Evolutionary conservation across 768 basidiomycete species (phyloP).

Genomic region (Pleurotus tuoliensis): DNA sequence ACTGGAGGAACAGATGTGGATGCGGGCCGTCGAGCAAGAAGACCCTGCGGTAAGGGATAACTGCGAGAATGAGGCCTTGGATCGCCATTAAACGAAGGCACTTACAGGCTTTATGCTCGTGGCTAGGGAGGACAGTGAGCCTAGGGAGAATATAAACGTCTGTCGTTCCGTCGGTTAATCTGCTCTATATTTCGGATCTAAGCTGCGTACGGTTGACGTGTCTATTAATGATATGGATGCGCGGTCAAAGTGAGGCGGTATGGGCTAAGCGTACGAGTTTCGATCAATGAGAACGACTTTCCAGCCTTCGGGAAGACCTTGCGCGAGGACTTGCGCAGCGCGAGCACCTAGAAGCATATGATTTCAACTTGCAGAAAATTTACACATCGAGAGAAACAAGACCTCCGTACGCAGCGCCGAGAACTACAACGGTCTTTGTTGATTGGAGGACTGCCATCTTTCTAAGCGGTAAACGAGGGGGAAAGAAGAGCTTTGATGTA

Average conservation of each 20-base stretch:
- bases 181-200: background rate
- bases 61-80: slow-evolving; percentile 13
- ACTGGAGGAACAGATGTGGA: slow-evolving; percentile 37
- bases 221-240: slow-evolving; percentile 18
- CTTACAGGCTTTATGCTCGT: slow-evolving; percentile 65
- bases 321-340: slow-evolving; percentile 46
- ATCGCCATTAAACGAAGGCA: background rate
- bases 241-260: background rate
- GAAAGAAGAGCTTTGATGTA: background rate
- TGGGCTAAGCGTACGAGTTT: slow-evolving; percentile 43
- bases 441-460: background rate
- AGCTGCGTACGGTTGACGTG: slow-evolving; percentile 42
- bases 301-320: slow-evolving; percentile 47
- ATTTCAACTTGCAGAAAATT: background rate
- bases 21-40: slow-evolving; percentile 26
- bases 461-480: background rate
- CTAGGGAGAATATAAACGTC: slow-evolving; percentile 59
- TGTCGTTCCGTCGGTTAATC: slow-evolving; percentile 12
- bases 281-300: slow-evolving; percentile 55
- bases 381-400: slow-evolving; percentile 8
- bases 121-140: slow-evolving; percentile 51
- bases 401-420: slow-evolving; percentile 59
- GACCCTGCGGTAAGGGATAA: slow-evolving; percentile 53
- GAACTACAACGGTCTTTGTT: slow-evolving; percentile 40
- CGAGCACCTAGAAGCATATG: slow-evolving; percentile 34